Evolutionary conservation across 345 rosid genomes (phyloP), one percentile per base, ranked within the genome.

Genomic region (Citropsis articulata): DNA sequence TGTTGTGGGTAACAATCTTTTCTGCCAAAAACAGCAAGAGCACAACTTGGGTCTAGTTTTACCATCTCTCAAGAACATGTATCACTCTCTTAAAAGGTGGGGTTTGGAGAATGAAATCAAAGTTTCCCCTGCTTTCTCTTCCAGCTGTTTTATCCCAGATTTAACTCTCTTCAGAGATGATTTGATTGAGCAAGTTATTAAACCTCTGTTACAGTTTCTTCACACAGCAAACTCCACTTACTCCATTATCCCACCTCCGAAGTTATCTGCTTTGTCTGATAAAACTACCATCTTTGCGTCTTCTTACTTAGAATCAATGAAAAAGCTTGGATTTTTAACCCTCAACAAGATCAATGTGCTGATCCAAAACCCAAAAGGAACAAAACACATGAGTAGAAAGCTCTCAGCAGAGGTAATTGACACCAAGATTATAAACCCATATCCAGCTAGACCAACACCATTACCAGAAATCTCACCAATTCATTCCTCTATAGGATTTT

Each of bases 11-110:
- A 73, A 69, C 62, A 81, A 75, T 70, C 28, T 75, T 79, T 62
- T 84, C 30, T 89, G 92, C 83, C 83, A 83, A 69, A 75, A 81
- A 33, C 84, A 28, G 57, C 83, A 85, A 72, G 80, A 84, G 25
- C 82, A 83, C 50, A 83, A 73, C 79, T 79, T 76, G 67, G 86
- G 78, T 78, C 50, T 87, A n/a, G 75, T 87, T 76, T 83, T 90
- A 4, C 79, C 88, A 25, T 82, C 90, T 75, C 35, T 89, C 36
- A 86, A 86, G 82, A 93, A 93, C 82, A 59, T 90, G 7, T 71
- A 89, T 82, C 82, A 90, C 77, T 90, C 98, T 66, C 90, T 93
- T 4, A 83, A 78, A 4, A 85, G 94, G 81, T 93, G 98, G 98
- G 94, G 94, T 82, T 85, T 93, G 38, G 87, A 91, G 78, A 85